Percentiles rank a stretch among this genome's conserved stretches.
Conservation (phyloP, 768 basidiomycete species). For the Galerina marginata region DNA sequence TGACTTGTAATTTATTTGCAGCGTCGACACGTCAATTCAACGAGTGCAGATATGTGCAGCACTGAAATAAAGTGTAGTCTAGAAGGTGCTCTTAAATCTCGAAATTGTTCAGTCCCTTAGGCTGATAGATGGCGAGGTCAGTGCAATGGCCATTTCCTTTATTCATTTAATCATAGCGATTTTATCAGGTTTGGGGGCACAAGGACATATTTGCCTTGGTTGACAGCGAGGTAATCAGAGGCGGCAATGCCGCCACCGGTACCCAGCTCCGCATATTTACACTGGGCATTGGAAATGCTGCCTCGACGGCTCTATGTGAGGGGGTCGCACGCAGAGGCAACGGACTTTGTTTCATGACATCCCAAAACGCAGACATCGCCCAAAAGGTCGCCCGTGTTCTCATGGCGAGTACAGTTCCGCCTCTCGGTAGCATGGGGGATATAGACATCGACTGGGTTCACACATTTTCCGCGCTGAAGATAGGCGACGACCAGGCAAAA, state of each 20-base stretch:
- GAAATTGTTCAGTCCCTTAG: background rate
- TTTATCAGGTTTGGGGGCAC: background rate
- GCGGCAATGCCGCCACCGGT: background rate
- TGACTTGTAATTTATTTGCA: background rate
- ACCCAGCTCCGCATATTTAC: constrained; percentile 8
- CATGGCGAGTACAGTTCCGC: background rate
- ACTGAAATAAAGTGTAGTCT: constrained; percentile 1
- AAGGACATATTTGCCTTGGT: background rate
- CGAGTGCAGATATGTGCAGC: background rate
- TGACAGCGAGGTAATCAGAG: background rate
- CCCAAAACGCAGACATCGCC: constrained; percentile 1
- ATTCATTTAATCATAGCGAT: background rate
- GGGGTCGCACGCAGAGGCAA: constrained; percentile 7
- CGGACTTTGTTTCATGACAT: constrained; percentile 6
- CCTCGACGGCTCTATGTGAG: constrained; percentile 10
- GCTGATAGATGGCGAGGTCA: constrained; percentile 9
- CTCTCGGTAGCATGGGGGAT: constrained; percentile 1
- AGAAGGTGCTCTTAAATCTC: background rate
- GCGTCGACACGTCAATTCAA: constrained; percentile 4
- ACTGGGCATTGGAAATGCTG: constrained; percentile 6
- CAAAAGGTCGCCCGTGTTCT: constrained; percentile 7
- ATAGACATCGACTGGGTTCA: constrained; percentile 10
- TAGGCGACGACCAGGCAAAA: too few species aligned
- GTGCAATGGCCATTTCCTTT: background rate
- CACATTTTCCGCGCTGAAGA: too few species aligned